These are phyloP conservation scores for Penicillium griseofulvum DNA, from an alignment of 2,329 filamentous ascomycete species.

Conservation along the genomic window DNA sequence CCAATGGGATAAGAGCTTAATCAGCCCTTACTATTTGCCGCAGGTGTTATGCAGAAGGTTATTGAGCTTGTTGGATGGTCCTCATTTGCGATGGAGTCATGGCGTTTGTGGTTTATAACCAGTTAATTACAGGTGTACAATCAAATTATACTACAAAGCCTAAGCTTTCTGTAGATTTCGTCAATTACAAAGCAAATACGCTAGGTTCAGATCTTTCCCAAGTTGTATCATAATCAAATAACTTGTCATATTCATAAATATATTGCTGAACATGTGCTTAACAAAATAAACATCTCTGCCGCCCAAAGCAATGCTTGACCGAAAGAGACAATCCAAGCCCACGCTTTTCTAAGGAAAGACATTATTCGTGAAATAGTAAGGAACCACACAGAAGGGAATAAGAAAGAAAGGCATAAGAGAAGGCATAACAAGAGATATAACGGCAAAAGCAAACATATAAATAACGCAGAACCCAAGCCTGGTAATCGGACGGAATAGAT, in stretches of 20 bases:
- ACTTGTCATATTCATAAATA: not conserved
- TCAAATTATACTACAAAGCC: no score
- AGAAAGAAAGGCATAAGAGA: not conserved
- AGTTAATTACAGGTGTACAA: not conserved
- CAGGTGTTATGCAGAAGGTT: not conserved
- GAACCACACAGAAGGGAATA: not conserved
- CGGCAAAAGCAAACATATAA: constrained; percentile 2
- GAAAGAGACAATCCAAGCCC: constrained; percentile 1
- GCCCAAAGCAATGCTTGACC: not conserved
- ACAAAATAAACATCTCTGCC: not conserved
- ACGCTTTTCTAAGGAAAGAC: constrained; percentile 8
- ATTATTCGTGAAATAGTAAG: not conserved
- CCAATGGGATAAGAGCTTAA: not conserved
- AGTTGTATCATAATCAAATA: no score
- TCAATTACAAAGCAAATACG: no score
- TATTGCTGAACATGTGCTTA: not conserved
- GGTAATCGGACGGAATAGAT: not conserved
- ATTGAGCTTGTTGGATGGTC: not conserved
- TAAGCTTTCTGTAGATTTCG: no score
- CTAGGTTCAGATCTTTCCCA: no score
- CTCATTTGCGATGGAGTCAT: not conserved
- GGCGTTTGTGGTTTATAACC: not conserved
- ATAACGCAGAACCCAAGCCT: no score
- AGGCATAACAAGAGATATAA: not conserved
- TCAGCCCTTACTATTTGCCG: no score